Base-by-base conservation (phyloP, 2,329 filamentous ascomycete species). In the Simplicillium sp. region DNA sequence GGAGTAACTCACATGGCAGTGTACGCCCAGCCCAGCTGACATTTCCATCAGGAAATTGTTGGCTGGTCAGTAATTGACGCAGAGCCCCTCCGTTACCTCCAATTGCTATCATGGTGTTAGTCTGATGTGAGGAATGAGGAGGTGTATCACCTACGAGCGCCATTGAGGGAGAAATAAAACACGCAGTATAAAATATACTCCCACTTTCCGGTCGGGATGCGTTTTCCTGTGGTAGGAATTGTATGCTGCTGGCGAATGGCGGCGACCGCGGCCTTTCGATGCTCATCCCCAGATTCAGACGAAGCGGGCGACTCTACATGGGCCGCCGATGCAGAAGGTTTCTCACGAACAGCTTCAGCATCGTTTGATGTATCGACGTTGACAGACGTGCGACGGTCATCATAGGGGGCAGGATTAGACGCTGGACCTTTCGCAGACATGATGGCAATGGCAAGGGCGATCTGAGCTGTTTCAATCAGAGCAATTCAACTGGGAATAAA, bases 141-240 rank as follows among this genome's bases (percentile, higher is more conserved):
- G 6, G 37, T 13, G 12, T 11, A n/a, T 13, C 7, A 33, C 31
- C 12, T 33, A 46, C 44, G 45, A 7, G 45, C 45, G 29, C 45
- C 45, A 37, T 46, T 46, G 38, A 42, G 41, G 35, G 45, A 46
- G 32, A 46, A 46, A 29, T 42, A 46, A 25, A 43, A 46, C 14
- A 46, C 32, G 40, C 45, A 46, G 11, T 44, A 46, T 34, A 42
- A 44, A n/a, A 46, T 42, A 32, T 46, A 46, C 38, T 46, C 45
- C 45, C 45, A 46, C 11, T 46, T 46, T n/a, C 39, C 36, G 3
- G 45, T 46, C 2, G 42, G 45, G 15, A 45, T 46, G 17, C 38
- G 36, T 12, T 34, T 38, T 12, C 45, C 45, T 5, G 45, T 46
- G 7, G 42, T 46, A 5, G 45, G 45, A 8, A 46, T 46, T 13